Evolutionary conservation across 371 early-diverging fungal genomes (phyloP).

Genomic region (Syncephalastrum racemosum): DNA sequence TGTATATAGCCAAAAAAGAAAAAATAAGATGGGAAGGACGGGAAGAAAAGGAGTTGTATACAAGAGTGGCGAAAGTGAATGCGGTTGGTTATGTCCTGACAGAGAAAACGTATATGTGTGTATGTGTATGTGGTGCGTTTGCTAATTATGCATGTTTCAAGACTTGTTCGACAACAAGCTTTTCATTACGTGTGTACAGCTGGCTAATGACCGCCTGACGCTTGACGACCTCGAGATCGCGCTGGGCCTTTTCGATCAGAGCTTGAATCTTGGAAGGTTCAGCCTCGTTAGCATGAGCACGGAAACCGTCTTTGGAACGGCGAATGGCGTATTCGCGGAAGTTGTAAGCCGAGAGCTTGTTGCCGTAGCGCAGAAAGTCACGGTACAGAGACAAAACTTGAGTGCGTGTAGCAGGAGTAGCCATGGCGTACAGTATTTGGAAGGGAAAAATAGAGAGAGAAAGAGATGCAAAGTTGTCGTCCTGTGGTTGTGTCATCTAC

Average conservation of each 20-base stretch:
- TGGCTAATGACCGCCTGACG: constrained; percentile 67
- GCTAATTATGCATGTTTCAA: no score
- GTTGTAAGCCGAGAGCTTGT: constrained; percentile 69
- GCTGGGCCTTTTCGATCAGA: constrained; percentile 52
- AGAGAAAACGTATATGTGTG: no score
- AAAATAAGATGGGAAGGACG: no score
- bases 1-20: background rate
- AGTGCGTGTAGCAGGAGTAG: constrained; percentile 27
- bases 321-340: constrained; percentile 72
- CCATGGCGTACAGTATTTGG: constrained; percentile 10
- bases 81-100: no score
- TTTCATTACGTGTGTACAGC: constrained; percentile 55
- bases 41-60: no score
- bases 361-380: constrained; percentile 59
- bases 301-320: constrained; percentile 68
- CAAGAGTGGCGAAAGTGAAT: no score
- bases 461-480: constrained; percentile 1
- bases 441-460: constrained; percentile 4
- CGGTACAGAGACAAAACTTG: constrained; percentile 68
- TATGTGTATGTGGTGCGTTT: no score
- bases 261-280: constrained; percentile 54
- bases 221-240: constrained; percentile 62
- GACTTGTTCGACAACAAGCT: constrained; percentile 49
- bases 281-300: constrained; percentile 54
- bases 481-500: no score